Evolutionary conservation across 176 grass and related monocot genomes (phyloP).

Genomic region (Oryza meyeriana): DNA sequence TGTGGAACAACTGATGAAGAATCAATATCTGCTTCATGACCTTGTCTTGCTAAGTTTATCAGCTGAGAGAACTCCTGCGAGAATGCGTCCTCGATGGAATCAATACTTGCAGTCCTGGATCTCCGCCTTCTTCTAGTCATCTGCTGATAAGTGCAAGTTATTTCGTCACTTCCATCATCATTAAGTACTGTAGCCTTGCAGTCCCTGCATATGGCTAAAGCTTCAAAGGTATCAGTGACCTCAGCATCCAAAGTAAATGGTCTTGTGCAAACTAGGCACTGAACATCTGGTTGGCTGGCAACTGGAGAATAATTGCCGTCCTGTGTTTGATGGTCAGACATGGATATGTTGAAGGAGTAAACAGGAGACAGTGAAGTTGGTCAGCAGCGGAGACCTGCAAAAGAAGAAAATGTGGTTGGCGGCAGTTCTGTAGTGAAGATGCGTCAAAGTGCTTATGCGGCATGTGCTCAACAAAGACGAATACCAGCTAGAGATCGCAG

Average conservation of each 20-base stretch:
- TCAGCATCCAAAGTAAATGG: slow-evolving; percentile 65
- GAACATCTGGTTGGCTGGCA: slow-evolving; percentile 31
- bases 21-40: slow-evolving; percentile 42
- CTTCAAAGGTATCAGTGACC: slow-evolving; percentile 68
- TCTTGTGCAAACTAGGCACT: slow-evolving; percentile 77
- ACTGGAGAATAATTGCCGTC: background rate
- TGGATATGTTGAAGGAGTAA: background rate
- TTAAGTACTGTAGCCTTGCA: slow-evolving; percentile 56
- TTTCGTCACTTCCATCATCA: slow-evolving; percentile 34
- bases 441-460: background rate
- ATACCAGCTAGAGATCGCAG: background rate
- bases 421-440: background rate
- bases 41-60: slow-evolving; percentile 67
- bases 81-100: slow-evolving; percentile 49
- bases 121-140: slow-evolving; percentile 17
- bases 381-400: slow-evolving; percentile 24
- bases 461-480: background rate
- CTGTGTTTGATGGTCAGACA: slow-evolving; percentile 20
- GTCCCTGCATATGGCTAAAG: slow-evolving; percentile 75
- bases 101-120: slow-evolving; percentile 37
- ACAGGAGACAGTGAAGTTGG: background rate
- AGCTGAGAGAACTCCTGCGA: slow-evolving; percentile 59
- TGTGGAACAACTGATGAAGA: slow-evolving; percentile 16
- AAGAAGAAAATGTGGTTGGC: background rate
- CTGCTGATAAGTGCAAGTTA: slow-evolving; percentile 24